These are phyloP conservation scores for Termitomyces titanicus DNA, from an alignment of 768 basidiomycete species.

Conservation along the genomic window DNA sequence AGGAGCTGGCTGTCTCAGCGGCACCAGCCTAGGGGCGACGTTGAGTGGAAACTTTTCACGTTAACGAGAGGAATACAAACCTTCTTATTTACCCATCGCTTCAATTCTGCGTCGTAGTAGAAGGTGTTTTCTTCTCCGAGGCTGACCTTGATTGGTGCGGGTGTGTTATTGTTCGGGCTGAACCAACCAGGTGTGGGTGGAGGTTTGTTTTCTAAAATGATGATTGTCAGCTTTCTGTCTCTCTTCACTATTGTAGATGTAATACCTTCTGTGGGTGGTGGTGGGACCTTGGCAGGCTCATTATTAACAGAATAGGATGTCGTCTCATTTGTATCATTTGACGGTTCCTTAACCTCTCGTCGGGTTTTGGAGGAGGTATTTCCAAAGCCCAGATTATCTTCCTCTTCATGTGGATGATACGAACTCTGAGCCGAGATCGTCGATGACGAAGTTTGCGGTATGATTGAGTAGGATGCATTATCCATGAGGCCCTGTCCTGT, in stretches of 20 bases:
- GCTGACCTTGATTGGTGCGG: constrained; percentile 84
- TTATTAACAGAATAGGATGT: constrained; percentile 9
- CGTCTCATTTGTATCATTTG: constrained; percentile 23
- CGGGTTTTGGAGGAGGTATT: constrained; percentile 47
- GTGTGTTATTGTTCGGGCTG: constrained; percentile 45
- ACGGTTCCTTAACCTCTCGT: constrained; percentile 25
- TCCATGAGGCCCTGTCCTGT: too few species aligned
- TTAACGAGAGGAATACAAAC: constrained; percentile 35
- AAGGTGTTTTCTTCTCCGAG: constrained; percentile 89
- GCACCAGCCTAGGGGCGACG: constrained; percentile 30
- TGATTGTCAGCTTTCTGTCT: neutral
- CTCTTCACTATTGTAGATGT: neutral
- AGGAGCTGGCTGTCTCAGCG: constrained; percentile 51
- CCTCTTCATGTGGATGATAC: neutral
- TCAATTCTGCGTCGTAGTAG: constrained; percentile 92
- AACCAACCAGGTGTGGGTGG: constrained; percentile 58
- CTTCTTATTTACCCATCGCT: constrained; percentile 95
- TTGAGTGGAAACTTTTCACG: neutral
- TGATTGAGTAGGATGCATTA: constrained; percentile 40
- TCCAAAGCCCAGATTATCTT: constrained; percentile 81
- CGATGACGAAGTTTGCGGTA: constrained; percentile 19
- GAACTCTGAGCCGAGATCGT: constrained; percentile 8
- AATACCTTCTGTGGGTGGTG: constrained; percentile 26
- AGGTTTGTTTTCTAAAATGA: constrained; percentile 8
- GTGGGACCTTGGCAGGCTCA: constrained; percentile 8